These are phyloP conservation scores for Ophiostoma sp. DNA, from an alignment of 2,329 filamentous ascomycete genomes.

Conservation along the genomic window DNA sequence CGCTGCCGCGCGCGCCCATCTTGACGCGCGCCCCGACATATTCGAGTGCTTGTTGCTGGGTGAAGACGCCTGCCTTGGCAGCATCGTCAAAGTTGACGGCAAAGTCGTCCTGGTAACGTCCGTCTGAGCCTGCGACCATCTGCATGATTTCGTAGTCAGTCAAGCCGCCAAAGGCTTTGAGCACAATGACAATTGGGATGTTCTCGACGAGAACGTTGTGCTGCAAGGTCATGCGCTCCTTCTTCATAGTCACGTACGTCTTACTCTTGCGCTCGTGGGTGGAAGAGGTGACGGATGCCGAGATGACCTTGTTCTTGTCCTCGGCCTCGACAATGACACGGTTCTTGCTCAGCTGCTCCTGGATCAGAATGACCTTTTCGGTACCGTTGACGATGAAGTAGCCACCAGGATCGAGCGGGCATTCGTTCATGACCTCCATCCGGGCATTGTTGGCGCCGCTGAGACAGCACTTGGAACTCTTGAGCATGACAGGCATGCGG, in stretches of 20 bases:
- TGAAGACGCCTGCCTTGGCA: slow-evolving; percentile 75
- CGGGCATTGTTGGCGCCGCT: slow-evolving; percentile 75
- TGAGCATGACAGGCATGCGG: slow-evolving; percentile 92
- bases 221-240: slow-evolving; percentile 79
- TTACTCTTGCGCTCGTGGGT: slow-evolving; percentile 98
- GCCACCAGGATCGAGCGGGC: slow-evolving; percentile 88
- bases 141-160: slow-evolving; percentile 93
- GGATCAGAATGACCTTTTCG: slow-evolving; percentile 96
- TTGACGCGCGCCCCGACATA: slow-evolving; percentile 84
- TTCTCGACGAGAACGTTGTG: slow-evolving; percentile 93
- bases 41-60: slow-evolving; percentile 91
- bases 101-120: slow-evolving; percentile 89
- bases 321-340: slow-evolving; percentile 94
- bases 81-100: slow-evolving; percentile 92
- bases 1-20: slow-evolving; percentile 63
- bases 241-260: slow-evolving; percentile 91
- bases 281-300: slow-evolving; percentile 94
- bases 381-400: slow-evolving; percentile 98
- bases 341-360: slow-evolving; percentile 99
- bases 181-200: slow-evolving; percentile 86
- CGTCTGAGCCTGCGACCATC: slow-evolving; percentile 81
- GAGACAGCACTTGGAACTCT: slow-evolving; percentile 88
- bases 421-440: slow-evolving; percentile 92
- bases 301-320: slow-evolving; percentile 85
- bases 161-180: slow-evolving; percentile 89